These are phyloP conservation scores for Backusella tarrabulga DNA, from an alignment of 192 early-diverging fungal species.

Conservation along the genomic window DNA sequence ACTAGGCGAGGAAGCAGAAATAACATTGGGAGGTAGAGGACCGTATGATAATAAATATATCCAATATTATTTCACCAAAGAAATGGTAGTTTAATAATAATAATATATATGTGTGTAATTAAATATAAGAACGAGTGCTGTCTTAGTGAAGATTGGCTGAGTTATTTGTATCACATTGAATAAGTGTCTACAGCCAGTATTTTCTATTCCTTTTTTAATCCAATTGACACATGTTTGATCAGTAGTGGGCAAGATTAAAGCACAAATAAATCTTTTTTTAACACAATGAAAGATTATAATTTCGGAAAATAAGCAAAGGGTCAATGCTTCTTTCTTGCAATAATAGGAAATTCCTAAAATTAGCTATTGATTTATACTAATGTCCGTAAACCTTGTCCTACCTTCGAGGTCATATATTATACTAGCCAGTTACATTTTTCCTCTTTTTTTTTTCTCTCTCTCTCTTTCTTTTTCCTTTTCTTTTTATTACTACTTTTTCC, in stretches of 20 bases:
- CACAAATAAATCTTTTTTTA: background rate
- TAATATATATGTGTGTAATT: background rate
- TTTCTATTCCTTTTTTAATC: slow-evolving; percentile 1
- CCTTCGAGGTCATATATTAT: background rate
- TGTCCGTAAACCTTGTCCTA: background rate
- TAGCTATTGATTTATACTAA: slow-evolving; percentile 1
- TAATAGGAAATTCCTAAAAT: background rate
- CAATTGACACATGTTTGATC: background rate
- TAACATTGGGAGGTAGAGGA: background rate
- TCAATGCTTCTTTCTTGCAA: background rate
- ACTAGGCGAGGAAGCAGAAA: background rate
- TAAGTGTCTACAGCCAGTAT: background rate
- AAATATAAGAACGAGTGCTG: background rate
- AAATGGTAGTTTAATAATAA: background rate
- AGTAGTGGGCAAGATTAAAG: background rate
- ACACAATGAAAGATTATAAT: background rate
- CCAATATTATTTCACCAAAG: background rate
- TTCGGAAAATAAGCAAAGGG: background rate
- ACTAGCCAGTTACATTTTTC: background rate
- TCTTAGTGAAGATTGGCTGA: background rate
- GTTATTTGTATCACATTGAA: slow-evolving; percentile 1
- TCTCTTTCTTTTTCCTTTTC: background rate
- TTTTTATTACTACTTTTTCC: background rate
- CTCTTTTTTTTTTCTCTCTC: background rate
- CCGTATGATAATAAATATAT: background rate